Evolutionary conservation across 306 rosid species (phyloP).

Genomic region (Amphicarpaea edgeworthii): DNA sequence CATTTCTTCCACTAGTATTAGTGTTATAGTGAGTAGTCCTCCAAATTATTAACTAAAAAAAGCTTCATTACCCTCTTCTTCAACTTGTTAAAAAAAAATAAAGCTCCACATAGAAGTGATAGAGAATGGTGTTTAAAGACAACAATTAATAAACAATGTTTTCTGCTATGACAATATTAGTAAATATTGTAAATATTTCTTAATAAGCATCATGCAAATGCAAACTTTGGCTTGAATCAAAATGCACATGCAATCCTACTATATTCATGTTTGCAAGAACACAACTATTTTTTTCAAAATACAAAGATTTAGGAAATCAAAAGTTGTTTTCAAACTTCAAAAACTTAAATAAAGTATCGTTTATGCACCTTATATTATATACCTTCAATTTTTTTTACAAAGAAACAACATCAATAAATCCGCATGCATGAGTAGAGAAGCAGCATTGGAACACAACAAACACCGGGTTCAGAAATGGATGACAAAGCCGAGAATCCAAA

Average conservation of each 20-base stretch:
- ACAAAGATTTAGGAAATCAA: not conserved
- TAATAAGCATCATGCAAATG: not conserved
- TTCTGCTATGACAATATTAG: slow-evolving; percentile 12
- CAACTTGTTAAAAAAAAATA: not conserved
- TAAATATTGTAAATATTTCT: slow-evolving; percentile 9
- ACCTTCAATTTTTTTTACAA: not conserved
- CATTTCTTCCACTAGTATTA: slow-evolving; percentile 5
- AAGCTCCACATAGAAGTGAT: slow-evolving; percentile 13
- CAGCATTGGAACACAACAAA: slow-evolving; percentile 37
- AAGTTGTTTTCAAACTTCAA: not conserved
- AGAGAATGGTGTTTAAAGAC: slow-evolving; percentile 19
- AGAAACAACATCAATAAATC: slow-evolving; percentile 2
- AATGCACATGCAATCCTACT: slow-evolving; percentile 6
- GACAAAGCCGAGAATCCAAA: slow-evolving; percentile 29
- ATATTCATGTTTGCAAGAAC: not conserved
- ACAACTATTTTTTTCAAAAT: not conserved
- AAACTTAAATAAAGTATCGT: not conserved
- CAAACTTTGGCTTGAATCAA: slow-evolving; percentile 24
- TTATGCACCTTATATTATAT: not conserved
- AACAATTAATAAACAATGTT: slow-evolving; percentile 8
- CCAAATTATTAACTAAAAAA: slow-evolving; percentile 34
- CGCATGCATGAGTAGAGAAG: slow-evolving; percentile 56
- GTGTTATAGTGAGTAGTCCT: not conserved
- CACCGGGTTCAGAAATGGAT: slow-evolving; percentile 35
- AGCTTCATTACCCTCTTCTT: slow-evolving; percentile 5